Conservation (phyloP, 2,329 filamentous ascomycete genomes). For the Pestalotiopsis sp. region DNA sequence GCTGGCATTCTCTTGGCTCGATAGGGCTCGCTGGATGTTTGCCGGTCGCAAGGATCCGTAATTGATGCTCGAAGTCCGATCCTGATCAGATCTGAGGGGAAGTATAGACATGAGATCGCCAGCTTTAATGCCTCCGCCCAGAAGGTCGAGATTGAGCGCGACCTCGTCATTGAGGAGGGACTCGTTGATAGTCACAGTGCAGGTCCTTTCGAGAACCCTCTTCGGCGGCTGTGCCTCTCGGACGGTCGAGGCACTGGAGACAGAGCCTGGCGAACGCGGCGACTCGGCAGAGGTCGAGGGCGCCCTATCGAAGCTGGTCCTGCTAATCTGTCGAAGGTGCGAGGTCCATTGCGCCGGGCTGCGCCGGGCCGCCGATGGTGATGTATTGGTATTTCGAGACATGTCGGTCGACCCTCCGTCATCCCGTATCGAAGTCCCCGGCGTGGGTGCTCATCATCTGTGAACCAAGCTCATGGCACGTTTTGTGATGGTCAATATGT, state of each 20-base stretch:
- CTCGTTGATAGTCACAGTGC: slow-evolving; percentile 65
- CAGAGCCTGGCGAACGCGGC: slow-evolving; percentile 46
- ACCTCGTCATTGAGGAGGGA: slow-evolving; percentile 77
- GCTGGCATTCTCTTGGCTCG: slow-evolving; percentile 23
- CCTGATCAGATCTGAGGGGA: slow-evolving; percentile 54
- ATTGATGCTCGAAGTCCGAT: slow-evolving; percentile 31
- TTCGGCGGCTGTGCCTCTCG: slow-evolving; percentile 31
- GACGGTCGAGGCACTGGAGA: slow-evolving; percentile 51
- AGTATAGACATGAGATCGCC: slow-evolving; percentile 75
- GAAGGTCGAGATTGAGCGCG: slow-evolving; percentile 72
- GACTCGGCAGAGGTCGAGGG: slow-evolving; percentile 30
- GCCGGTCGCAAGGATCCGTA: slow-evolving; percentile 27
- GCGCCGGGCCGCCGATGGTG: slow-evolving; percentile 44
- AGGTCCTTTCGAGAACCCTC: slow-evolving; percentile 43
- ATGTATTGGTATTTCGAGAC: slow-evolving; percentile 30
- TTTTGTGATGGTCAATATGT: neutral
- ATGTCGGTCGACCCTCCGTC: slow-evolving; percentile 17
- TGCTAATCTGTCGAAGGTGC: slow-evolving; percentile 55
- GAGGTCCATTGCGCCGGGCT: slow-evolving; percentile 47
- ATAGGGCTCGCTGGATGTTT: slow-evolving; percentile 23
- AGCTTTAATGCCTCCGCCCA: slow-evolving; percentile 62
- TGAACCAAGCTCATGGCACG: neutral
- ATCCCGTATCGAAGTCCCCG: slow-evolving; percentile 4
- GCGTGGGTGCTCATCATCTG: neutral
- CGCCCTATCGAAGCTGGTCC: slow-evolving; percentile 44